These are phyloP conservation scores for Breynia disticha DNA, from an alignment of 441 rosid species.

Conservation along the genomic window DNA sequence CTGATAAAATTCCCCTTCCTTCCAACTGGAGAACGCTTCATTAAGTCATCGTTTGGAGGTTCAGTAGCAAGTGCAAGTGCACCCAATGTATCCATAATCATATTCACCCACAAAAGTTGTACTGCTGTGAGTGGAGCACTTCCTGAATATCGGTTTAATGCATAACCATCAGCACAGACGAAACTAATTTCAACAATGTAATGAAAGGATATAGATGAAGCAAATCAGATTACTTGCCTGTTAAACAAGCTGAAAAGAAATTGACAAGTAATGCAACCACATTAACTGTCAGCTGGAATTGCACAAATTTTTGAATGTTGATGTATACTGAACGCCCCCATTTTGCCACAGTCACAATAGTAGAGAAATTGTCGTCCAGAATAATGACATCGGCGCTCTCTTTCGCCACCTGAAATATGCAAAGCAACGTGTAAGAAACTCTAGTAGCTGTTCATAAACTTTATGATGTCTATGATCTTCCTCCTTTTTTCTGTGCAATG, in stretches of 20 bases:
- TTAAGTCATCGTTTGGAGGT: conserved; percentile 57
- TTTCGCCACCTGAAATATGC: conserved; percentile 43
- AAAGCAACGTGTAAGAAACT: too few relatives aligned
- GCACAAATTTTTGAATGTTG: conserved; percentile 55
- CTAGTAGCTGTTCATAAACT: too few relatives aligned
- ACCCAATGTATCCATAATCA: conserved; percentile 82
- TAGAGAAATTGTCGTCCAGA: conserved; percentile 44
- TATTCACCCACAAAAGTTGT: conserved; percentile 75
- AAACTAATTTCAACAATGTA: too few relatives aligned
- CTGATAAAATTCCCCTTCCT: conserved; percentile 57
- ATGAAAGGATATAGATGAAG: too few relatives aligned
- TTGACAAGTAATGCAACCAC: conserved; percentile 45
- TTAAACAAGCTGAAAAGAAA: conserved; percentile 62
- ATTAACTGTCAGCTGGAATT: conserved; percentile 54
- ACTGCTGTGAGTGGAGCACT: conserved; percentile 68
- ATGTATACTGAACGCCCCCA: conserved; percentile 55
- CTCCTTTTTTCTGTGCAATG: too few relatives aligned
- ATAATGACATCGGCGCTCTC: conserved; percentile 56
- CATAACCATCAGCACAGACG: too few relatives aligned
- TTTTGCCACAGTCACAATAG: conserved; percentile 34
- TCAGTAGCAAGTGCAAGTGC: conserved; percentile 83
- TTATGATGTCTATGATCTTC: too few relatives aligned
- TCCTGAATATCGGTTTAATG: too few relatives aligned
- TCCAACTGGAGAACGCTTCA: conserved; percentile 58
- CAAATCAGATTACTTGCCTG: conserved; percentile 46